Conservation (phyloP, 805 yeast species). For the Pichia scutulata region DNA sequence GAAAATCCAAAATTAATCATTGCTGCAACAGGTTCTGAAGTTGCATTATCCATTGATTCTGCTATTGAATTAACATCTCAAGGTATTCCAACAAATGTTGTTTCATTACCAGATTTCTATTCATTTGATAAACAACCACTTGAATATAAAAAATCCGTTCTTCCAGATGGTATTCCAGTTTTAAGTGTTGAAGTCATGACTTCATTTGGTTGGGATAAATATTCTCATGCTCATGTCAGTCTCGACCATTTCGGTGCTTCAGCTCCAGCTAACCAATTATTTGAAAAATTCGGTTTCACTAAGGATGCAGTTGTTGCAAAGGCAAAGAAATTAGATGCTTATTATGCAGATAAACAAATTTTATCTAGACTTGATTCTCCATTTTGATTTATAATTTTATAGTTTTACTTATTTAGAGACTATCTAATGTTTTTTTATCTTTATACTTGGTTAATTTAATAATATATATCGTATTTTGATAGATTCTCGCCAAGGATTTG, state of each 20-base stretch:
- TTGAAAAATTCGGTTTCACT: conserved; percentile 82
- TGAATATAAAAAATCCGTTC: conserved; percentile 75
- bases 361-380: conserved; percentile 76
- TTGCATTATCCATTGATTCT: conserved; percentile 72
- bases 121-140: conserved; percentile 79
- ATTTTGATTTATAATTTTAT: conserved; percentile 35
- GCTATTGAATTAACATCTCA: conserved; percentile 58
- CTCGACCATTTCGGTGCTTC: conserved; percentile 95
- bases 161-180: conserved; percentile 93
- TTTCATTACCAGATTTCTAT: conserved; percentile 87
- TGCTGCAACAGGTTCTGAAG: conserved; percentile 94
- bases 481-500: no score
- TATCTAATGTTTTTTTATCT: background rate
- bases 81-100: conserved; percentile 74
- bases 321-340: conserved; percentile 70
- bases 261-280: conserved; percentile 78
- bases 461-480: background rate
- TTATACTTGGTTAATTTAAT: background rate
- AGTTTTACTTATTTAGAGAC: background rate
- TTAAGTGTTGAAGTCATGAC: conserved; percentile 91
- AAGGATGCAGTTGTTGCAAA: conserved; percentile 87
- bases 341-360: conserved; percentile 70
- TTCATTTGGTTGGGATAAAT: conserved; percentile 87
- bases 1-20: conserved; percentile 63
- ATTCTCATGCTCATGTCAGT: conserved; percentile 95